Conservation (phyloP, 148 eudicot genomes). For the Chenopodium formosanum region DNA sequence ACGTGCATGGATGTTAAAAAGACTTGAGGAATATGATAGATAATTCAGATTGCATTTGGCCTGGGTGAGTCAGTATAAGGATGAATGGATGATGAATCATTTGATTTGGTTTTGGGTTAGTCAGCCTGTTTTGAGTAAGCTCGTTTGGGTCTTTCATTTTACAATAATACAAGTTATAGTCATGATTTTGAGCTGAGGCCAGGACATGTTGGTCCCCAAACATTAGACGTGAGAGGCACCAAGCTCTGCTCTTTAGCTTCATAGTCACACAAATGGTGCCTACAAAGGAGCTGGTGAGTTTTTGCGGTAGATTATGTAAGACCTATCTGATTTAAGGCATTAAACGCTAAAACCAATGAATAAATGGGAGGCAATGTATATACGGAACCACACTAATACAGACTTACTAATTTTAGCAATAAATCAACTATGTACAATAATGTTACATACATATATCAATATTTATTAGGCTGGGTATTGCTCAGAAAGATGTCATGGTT, state of each 20-base stretch:
- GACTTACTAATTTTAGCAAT: background rate
- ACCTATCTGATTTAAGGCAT: background rate
- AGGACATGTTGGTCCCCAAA: background rate
- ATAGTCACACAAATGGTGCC: background rate
- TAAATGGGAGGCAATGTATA: conserved; percentile 16
- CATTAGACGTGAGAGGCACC: background rate
- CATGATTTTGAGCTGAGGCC: too few relatives aligned
- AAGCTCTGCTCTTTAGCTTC: background rate
- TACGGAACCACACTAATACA: conserved; percentile 6
- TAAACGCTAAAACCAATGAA: conserved; percentile 20
- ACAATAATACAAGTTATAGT: too few relatives aligned
- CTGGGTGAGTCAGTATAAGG: too few relatives aligned
- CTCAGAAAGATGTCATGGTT: conserved; percentile 50
- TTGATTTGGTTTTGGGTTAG: too few relatives aligned
- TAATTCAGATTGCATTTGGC: background rate
- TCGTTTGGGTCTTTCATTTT: too few relatives aligned
- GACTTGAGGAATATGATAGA: too few relatives aligned
- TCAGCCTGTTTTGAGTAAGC: too few relatives aligned
- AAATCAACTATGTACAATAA: conserved; percentile 29
- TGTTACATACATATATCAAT: background rate
- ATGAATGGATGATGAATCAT: background rate
- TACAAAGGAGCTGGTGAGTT: background rate
- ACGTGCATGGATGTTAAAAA: too few relatives aligned
- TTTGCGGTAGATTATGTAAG: background rate
- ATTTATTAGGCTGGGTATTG: background rate